phyloP scores from a whole-genome alignment of 768 basidiomycete species.

The Rhizopogon sp. region DNA sequence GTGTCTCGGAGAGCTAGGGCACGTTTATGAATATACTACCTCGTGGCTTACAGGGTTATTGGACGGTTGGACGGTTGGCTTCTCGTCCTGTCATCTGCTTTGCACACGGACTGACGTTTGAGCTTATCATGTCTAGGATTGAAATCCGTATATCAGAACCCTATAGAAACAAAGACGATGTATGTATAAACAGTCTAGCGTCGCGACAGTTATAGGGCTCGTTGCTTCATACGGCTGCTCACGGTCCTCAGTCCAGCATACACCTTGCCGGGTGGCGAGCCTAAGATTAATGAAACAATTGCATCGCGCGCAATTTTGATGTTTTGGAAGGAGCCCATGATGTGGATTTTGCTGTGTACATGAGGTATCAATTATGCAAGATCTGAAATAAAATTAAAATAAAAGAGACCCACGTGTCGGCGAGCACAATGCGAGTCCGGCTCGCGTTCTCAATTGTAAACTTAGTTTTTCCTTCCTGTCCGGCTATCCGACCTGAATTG shows the following conservation, averaged over 20 bases:
- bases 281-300: conserved; percentile 90
- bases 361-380: conserved; percentile 5
- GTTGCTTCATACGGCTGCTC: conserved; percentile 89
- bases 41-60: too few relatives aligned
- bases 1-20: too few relatives aligned
- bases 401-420: conserved; percentile 75
- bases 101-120: not conserved
- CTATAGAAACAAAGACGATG: conserved; percentile 4
- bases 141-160: not conserved
- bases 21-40: too few relatives aligned
- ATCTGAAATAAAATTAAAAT: not conserved
- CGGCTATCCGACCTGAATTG: conserved; percentile 84
- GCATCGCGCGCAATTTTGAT: conserved; percentile 98
- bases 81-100: conserved; percentile 1
- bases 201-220: conserved; percentile 56
- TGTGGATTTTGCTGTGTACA: conserved; percentile 83
- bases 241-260: conserved; percentile 90
- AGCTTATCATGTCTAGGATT: not conserved
- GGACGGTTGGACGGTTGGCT: not conserved
- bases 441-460: conserved; percentile 98
- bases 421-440: conserved; percentile 95
- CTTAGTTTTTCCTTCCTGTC: conserved; percentile 97
- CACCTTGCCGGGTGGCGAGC: conserved; percentile 92
- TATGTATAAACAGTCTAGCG: not conserved
- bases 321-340: conserved; percentile 97